Base-by-base conservation (phyloP, 495 filamentous ascomycete species). In the Astrothelium subdiscretum region DNA sequence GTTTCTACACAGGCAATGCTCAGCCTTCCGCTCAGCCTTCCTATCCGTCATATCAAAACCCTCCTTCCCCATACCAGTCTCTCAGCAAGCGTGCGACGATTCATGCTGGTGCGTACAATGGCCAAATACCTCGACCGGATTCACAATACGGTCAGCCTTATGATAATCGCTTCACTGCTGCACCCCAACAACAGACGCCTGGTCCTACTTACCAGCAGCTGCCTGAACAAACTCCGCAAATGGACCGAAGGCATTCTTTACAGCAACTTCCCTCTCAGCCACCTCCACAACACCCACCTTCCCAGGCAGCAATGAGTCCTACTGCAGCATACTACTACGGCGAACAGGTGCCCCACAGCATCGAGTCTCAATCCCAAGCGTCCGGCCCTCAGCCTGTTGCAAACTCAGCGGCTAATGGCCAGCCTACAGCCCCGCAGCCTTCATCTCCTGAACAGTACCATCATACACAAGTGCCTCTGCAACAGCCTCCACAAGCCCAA, bases 1-100 rank as follows among this genome's bases (percentile, higher is more conserved):
- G 79, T 72, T 96, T 85, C 70, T 96, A 96, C 69, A 88, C 85
- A 32, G 83, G 84, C 32, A 86, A 87, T 66, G 71, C 79, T 20
- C 72, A 65, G 2, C 59, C 58, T 22, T 24, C 42, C n/a, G 32
- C 64, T 44, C 70, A 72, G 65, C 29, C 68, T 35, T 52, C 69
- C n/a, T 73, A 75, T 58, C 32, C 67, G 13, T 59, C 67, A 15
- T 72, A 68, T 59, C 70, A 76, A 57, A 73, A 74, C 59, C 48
- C 32, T 15, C 61, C 61, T 26, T 35, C 43, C 22, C 29, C 44
- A 32, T 51, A 60, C 57, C 62, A 65, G 43, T 38, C 59, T 43
- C 59, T 32, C 59, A 51, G 26, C 32, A 66, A 63, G 62, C 63
- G 38, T 64, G 63, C 42, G 57, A 61, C 54, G 43, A 61, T 32